Evolutionary conservation across 2,329 filamentous ascomycete genomes (phyloP).

Genomic region (Colletotrichum liaoningense): DNA sequence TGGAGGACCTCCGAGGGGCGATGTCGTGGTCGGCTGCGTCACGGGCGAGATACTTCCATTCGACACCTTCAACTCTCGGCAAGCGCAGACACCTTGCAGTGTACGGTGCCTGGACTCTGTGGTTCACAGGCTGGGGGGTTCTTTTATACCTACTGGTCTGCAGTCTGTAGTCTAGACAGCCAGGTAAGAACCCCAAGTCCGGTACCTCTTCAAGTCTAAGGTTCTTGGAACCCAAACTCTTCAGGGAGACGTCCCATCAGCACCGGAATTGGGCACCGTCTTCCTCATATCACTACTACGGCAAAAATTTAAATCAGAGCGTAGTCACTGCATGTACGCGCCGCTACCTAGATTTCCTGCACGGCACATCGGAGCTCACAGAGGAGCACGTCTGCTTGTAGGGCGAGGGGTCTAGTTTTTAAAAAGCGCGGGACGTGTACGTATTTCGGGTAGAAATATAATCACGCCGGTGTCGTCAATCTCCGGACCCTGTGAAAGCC

Average conservation of each 20-base stretch:
- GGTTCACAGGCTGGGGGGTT: accelerated
- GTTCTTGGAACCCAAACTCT: too few relatives aligned
- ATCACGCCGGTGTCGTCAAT: neutral
- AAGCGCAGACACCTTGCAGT: too few relatives aligned
- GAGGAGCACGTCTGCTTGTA: neutral
- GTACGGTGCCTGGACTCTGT: too few relatives aligned
- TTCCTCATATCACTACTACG: neutral
- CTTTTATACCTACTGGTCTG: too few relatives aligned
- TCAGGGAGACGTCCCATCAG: too few relatives aligned
- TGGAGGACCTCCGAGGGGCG: too few relatives aligned
- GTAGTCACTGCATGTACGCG: neutral
- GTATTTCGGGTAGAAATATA: neutral
- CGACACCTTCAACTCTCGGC: too few relatives aligned
- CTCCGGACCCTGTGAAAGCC: neutral
- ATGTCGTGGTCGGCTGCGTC: too few relatives aligned
- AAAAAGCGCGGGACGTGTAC: neutral
- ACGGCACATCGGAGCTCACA: neutral
- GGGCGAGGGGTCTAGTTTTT: neutral
- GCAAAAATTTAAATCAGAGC: neutral
- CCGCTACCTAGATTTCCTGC: neutral
- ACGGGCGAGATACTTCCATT: too few relatives aligned
- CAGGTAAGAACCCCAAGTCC: too few relatives aligned
- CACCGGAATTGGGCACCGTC: neutral
- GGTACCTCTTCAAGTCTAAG: too few relatives aligned
- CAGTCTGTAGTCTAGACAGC: too few relatives aligned